These are phyloP conservation scores for Waitea zeae DNA, from an alignment of 1,284 basidiomycete species.

Conservation along the genomic window DNA sequence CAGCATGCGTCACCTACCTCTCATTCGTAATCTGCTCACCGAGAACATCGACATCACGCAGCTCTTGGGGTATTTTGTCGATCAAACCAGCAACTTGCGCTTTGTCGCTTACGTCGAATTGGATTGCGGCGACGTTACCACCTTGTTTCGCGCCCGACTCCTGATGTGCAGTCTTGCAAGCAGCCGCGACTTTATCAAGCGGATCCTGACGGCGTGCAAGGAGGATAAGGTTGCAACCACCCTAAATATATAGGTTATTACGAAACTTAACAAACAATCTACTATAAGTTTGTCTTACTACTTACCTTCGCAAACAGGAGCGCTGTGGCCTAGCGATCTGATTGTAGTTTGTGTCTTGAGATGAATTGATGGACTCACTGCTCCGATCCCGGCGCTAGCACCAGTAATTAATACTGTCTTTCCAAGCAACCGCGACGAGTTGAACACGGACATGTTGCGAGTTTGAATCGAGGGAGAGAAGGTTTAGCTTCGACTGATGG, in stretches of 20 bases:
- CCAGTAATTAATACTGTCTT: conserved; percentile 83
- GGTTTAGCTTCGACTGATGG: no score
- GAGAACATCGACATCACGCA: conserved; percentile 58
- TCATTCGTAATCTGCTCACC: conserved; percentile 25
- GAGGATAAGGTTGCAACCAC: conserved; percentile 64
- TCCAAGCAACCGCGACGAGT: conserved; percentile 55
- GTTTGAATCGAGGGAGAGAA: not conserved
- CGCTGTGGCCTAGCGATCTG: conserved; percentile 41
- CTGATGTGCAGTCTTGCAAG: conserved; percentile 53
- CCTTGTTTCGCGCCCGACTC: conserved; percentile 54
- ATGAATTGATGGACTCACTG: conserved; percentile 23
- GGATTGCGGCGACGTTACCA: conserved; percentile 48
- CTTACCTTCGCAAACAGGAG: conserved; percentile 67
- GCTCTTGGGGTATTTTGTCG: conserved; percentile 48
- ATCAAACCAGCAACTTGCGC: conserved; percentile 46
- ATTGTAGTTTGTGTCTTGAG: not conserved
- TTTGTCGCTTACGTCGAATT: conserved; percentile 63
- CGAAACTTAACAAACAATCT: not conserved
- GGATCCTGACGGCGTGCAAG: conserved; percentile 52
- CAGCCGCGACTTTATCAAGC: conserved; percentile 43
- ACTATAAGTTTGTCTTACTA: conserved; percentile 2
- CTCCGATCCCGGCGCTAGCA: conserved; percentile 71
- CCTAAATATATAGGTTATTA: conserved; percentile 22
- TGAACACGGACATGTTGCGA: conserved; percentile 57
- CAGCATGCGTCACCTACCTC: conserved; percentile 1